Base-by-base conservation (phyloP, 176 grass and related monocot species). In the Alloteropsis semialata region DNA sequence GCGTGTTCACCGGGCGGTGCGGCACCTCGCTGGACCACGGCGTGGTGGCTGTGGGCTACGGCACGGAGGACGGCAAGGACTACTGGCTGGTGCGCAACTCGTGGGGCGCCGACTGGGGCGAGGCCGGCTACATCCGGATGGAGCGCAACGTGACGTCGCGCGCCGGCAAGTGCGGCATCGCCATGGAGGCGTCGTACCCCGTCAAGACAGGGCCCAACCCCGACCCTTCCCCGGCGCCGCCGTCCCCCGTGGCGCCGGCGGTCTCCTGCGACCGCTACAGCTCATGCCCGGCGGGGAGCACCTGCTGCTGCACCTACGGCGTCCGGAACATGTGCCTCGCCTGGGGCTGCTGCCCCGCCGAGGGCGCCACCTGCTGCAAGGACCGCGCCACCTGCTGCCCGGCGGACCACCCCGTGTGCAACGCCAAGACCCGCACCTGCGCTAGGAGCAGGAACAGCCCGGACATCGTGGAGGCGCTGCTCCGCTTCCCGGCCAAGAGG, bases 21-120 rank as follows among this genome's bases (percentile, higher is more conserved):
- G 88, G 90, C 32, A 92, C 88, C 7, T 12, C 50, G 45, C 80
- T 92, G 0, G 93, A 92, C 71, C 93, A 92, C 10, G 93, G 80
- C 54, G 93, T 92, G 0, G 63, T 87, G 0, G 93, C 88, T 0
- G 83, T 92, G 2, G 90, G 93, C 2, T 96, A 96, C 36, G 90
- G 80, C 74, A 87, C 85, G 8, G 72, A 45, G 6, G 18, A 53
- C 16, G 88, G 88, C 19, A 30, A 64, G 49, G 83, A 80, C 59
- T 96, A 80, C 83, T 96, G 90, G 93, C 65, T 82, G 0, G 88
- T 96, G 22, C 91, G 81, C 80, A 96, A 96, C 80, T 96, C 93
- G 14, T 96, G 93, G 93, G 90, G 88, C 5, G 45, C 72, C 5
- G 27, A 67, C 0, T 92, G 87, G 91, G 91, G 88, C 3, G 91